A percentile compares a stretch with the other conserved stretches of the same genome.
Conservation (phyloP, 164 flowering plant genomes). For the Malania oleifera region DNA sequence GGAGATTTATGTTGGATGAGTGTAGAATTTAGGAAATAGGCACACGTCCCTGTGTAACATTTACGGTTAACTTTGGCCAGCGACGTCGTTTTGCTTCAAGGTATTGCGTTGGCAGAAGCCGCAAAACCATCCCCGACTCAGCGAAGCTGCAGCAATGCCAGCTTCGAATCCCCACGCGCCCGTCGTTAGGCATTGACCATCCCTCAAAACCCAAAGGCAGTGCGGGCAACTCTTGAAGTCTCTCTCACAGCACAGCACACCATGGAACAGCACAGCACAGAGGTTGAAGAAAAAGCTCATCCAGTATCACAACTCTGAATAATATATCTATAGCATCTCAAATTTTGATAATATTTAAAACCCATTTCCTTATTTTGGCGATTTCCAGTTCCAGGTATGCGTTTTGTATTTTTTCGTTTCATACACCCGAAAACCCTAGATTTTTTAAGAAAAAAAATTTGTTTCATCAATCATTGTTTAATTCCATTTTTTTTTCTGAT, state of each 20-base stretch:
- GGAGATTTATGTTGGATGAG: too few species aligned
- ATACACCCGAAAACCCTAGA: background rate
- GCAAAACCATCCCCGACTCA: too few species aligned
- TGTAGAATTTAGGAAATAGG: too few species aligned
- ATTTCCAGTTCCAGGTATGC: background rate
- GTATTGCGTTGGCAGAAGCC: too few species aligned
- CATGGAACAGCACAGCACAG: background rate
- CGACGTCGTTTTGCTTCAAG: too few species aligned
- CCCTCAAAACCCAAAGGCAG: too few species aligned
- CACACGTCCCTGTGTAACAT: too few species aligned
- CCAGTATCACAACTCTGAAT: background rate
- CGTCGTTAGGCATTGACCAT: too few species aligned
- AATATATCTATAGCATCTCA: background rate
- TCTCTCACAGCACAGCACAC: background rate
- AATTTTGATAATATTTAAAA: background rate
- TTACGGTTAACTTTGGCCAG: too few species aligned
- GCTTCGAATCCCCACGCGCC: too few species aligned
- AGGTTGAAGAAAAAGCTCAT: background rate
- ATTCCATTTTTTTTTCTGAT: background rate
- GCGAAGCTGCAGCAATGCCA: too few species aligned
- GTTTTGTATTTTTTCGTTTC: background rate
- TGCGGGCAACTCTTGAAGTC: too few species aligned
- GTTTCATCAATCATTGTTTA: background rate
- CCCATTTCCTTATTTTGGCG: background rate
- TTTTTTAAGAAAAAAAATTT: background rate